Percentiles rank a stretch among this genome's conserved stretches.
Conservation (phyloP, 2,329 filamentous ascomycete genomes). For the Penicillium sp. region DNA sequence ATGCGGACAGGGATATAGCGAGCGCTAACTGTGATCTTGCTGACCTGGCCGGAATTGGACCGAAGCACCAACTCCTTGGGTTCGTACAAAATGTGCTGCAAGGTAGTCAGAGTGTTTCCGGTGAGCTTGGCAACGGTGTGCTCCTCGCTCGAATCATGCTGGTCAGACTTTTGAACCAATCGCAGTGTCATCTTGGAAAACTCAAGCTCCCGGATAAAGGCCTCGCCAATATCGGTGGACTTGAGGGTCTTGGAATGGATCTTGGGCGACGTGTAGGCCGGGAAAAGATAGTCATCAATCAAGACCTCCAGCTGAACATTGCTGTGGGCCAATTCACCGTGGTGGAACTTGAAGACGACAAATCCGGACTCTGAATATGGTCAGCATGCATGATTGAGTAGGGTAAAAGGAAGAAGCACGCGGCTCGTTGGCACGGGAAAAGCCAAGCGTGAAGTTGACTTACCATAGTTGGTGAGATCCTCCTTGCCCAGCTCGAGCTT, state of each 20-base stretch:
- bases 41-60: constrained; percentile 67
- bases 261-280: constrained; percentile 75
- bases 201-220: constrained; percentile 93
- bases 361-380: constrained; percentile 68
- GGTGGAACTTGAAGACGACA: constrained; percentile 88
- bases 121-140: constrained; percentile 73
- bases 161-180: constrained; percentile 72
- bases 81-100: constrained; percentile 88
- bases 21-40: constrained; percentile 81
- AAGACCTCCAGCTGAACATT: constrained; percentile 77
- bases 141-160: constrained; percentile 61
- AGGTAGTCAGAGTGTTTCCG: constrained; percentile 77
- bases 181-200: constrained; percentile 89
- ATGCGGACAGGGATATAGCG: constrained; percentile 95
- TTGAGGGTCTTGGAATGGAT: constrained; percentile 62
- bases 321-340: constrained; percentile 72
- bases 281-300: constrained; percentile 92
- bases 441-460: constrained; percentile 14
- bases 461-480: constrained; percentile 72
- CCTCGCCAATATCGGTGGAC: constrained; percentile 91
- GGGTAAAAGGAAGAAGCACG: not conserved
- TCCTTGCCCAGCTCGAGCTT: constrained; percentile 74
- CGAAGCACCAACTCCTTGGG: constrained; percentile 76
- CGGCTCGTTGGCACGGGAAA: not conserved
- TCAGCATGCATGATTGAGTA: constrained; percentile 27